These are phyloP conservation scores for Marasmius tenuissimus DNA, from an alignment of 1,284 basidiomycete genomes.

Conservation along the genomic window DNA sequence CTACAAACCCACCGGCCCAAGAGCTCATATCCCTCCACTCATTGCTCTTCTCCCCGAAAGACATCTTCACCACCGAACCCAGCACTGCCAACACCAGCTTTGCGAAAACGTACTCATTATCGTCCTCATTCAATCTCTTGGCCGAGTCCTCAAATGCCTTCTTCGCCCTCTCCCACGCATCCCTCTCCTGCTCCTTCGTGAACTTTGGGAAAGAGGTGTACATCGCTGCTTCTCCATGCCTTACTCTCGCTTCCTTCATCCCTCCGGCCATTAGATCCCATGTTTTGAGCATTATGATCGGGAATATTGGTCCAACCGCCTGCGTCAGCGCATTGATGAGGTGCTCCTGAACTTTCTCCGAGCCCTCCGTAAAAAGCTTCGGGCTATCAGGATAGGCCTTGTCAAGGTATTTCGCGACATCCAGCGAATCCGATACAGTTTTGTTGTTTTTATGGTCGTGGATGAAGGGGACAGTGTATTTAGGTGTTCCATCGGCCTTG, in stretches of 20 bases:
- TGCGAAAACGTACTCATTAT: slow-evolving; percentile 28
- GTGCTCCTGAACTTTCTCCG: not conserved
- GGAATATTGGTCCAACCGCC: not conserved
- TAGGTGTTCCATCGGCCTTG: slow-evolving; percentile 7
- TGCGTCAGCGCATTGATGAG: not conserved
- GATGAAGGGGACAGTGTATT: slow-evolving; percentile 14
- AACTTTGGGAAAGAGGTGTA: not conserved
- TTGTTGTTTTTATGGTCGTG: slow-evolving; percentile 15
- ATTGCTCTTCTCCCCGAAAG: slow-evolving; percentile 14
- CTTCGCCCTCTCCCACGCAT: slow-evolving; percentile 1
- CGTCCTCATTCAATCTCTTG: slow-evolving; percentile 24
- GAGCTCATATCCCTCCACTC: slow-evolving; percentile 27
- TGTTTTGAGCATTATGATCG: not conserved
- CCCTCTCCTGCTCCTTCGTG: not conserved
- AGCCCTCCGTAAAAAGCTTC: not conserved
- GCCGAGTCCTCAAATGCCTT: slow-evolving; percentile 13
- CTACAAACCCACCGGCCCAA: slow-evolving; percentile 27
- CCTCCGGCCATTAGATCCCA: slow-evolving; percentile 20
- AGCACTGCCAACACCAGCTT: slow-evolving; percentile 29
- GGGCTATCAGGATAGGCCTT: slow-evolving; percentile 6
- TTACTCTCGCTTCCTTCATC: slow-evolving; percentile 29
- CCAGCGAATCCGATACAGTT: slow-evolving; percentile 7
- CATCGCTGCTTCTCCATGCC: slow-evolving; percentile 19
- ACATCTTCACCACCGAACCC: slow-evolving; percentile 26
- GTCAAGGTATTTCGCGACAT: slow-evolving; percentile 18